Conservation (phyloP, 331 rosid species). For the Quercus phellos region DNA sequence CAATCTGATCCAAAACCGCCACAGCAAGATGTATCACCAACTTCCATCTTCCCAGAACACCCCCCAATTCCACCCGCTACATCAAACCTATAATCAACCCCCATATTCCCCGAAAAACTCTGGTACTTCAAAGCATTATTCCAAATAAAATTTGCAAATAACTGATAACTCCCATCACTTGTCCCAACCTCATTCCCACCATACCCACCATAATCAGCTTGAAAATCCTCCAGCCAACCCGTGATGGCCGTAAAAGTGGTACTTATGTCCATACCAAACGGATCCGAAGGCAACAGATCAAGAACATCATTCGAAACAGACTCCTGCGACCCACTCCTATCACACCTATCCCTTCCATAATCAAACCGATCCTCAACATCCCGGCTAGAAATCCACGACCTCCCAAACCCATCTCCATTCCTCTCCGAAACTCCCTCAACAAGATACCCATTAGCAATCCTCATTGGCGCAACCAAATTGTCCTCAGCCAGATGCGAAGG, state of each 20-base stretch:
- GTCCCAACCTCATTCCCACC: slow-evolving; percentile 37
- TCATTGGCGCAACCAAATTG: slow-evolving; percentile 54
- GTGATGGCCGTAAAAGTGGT: slow-evolving; percentile 63
- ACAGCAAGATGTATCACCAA: slow-evolving; percentile 26
- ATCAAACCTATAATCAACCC: slow-evolving; percentile 27
- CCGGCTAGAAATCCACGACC: slow-evolving; percentile 37
- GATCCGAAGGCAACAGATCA: slow-evolving; percentile 89
- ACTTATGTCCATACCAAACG: slow-evolving; percentile 70
- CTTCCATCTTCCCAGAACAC: slow-evolving; percentile 24
- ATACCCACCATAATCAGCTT: slow-evolving; percentile 56
- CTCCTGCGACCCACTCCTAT: slow-evolving; percentile 49
- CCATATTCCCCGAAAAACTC: slow-evolving; percentile 28
- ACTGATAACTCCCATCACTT: slow-evolving; percentile 39
- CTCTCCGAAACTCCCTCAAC: slow-evolving; percentile 54
- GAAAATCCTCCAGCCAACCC: slow-evolving; percentile 82
- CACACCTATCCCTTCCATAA: slow-evolving; percentile 56
- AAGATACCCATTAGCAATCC: slow-evolving; percentile 59
- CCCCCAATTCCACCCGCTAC: slow-evolving; percentile 24
- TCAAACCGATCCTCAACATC: slow-evolving; percentile 61
- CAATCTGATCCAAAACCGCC: slow-evolving; percentile 27
- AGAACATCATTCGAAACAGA: slow-evolving; percentile 64
- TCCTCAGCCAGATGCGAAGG: slow-evolving; percentile 60
- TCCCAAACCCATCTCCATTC: slow-evolving; percentile 45
- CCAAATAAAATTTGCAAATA: slow-evolving; percentile 64
- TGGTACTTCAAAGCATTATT: slow-evolving; percentile 64